Conservation (phyloP, 306 rosid genomes). For the Trifolium pratense region DNA sequence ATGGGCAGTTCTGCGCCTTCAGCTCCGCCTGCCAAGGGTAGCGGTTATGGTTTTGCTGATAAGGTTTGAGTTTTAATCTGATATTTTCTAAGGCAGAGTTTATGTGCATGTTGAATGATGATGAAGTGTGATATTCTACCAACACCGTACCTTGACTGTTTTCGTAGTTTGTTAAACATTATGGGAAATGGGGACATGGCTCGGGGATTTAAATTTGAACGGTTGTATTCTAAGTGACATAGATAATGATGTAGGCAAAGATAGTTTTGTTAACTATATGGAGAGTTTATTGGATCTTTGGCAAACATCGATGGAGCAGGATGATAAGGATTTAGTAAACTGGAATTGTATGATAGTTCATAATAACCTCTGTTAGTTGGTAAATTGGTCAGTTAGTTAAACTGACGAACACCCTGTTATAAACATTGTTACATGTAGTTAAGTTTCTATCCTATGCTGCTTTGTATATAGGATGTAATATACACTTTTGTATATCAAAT, state of each 20-base stretch:
- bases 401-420: neutral
- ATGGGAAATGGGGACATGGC: neutral
- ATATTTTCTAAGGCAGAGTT: slow-evolving; percentile 22
- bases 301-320: slow-evolving; percentile 6
- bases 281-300: slow-evolving; percentile 24
- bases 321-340: slow-evolving; percentile 22
- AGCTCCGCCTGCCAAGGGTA: slow-evolving; percentile 61
- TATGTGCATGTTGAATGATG: slow-evolving; percentile 21
- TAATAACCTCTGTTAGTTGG: neutral
- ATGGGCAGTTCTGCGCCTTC: slow-evolving; percentile 59
- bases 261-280: neutral
- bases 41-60: slow-evolving; percentile 95
- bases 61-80: slow-evolving; percentile 60
- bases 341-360: neutral
- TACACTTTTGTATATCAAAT: slow-evolving; percentile 1
- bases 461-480: neutral
- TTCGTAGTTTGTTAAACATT: slow-evolving; percentile 5
- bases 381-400: neutral
- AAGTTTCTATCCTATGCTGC: neutral
- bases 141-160: neutral
- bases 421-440: neutral
- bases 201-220: slow-evolving; percentile 25
- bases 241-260: slow-evolving; percentile 15
- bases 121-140: neutral
- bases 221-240: slow-evolving; percentile 5